Evolutionary conservation across 208 protist genomes (phyloP), one percentile per base, ranked within the genome.

Genomic region (Angomonas ambiguus): DNA sequence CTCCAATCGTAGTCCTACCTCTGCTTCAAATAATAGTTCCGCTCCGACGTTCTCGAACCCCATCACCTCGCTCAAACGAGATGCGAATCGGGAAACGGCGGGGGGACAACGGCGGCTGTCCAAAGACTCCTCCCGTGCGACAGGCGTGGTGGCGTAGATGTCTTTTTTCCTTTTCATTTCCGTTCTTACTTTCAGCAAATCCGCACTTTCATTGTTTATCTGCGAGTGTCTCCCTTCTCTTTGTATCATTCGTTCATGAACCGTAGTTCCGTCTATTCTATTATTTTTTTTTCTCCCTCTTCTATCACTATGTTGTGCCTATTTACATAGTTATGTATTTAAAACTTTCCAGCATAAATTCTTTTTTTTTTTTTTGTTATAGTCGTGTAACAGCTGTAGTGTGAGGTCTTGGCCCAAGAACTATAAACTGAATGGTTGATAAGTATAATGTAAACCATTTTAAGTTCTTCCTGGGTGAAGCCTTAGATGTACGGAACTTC

Each of bases 151-250:
- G 18, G 45, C 45, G 18, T 24, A 53, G 16, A 30, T 18, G 49
- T 55, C 22, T 55, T 55, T 55, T 55, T 18, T 20, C 22, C 38
- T 49, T 71, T 48, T 72, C 65, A 51, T 55, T 24, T 66, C 71
- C 28, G 11, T 51, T 72, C 49, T 59, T 63, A n/a, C n/a, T n/a
- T n/a, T n/a, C n/a, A n/a, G n/a, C n/a, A n/a, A n/a, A n/a, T n/a
- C n/a, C n/a, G n/a, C n/a, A n/a, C n/a, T n/a, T n/a, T n/a, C n/a
- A n/a, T n/a, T n/a, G n/a, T n/a, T n/a, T 28, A 64, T 64, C 25
- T 62, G 22, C 51, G 18, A 34, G 10, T 72, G 38, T 20, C 27
- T 71, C 22, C 53, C 20, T 30, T 53, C 18, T 48, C 59, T 35
- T 67, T n/a, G 45, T 53, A 55, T 53, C 18, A 2, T 65, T 35